A percentile compares a stretch with the other conserved stretches of the same genome.
phyloP scores from a whole-genome alignment of 1,139 yeast species.

The Yamadazyma sp. region DNA sequence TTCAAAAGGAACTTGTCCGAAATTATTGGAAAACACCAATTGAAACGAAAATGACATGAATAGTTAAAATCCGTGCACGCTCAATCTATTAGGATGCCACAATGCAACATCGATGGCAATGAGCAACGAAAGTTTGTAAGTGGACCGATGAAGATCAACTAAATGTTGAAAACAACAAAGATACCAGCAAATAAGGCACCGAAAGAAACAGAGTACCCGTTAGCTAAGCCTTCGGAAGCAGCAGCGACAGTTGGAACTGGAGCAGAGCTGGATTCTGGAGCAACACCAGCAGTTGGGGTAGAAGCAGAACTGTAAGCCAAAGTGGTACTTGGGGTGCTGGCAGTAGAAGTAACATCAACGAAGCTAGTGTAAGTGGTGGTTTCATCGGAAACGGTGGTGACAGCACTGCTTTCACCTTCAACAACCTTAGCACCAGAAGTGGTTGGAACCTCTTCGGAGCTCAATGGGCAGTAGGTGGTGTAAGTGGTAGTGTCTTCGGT shows the following conservation, averaged over 20 bases:
- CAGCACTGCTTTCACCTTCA: slow-evolving; percentile 22
- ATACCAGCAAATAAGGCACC: slow-evolving; percentile 23
- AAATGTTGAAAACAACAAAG: slow-evolving; percentile 16
- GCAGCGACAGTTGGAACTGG: slow-evolving; percentile 16
- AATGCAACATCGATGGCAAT: no score
- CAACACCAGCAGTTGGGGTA: slow-evolving; percentile 29
- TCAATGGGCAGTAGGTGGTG: slow-evolving; percentile 50
- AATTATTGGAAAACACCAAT: no score
- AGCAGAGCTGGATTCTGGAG: slow-evolving; percentile 6
- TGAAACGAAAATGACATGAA: neutral
- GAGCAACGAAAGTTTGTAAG: no score
- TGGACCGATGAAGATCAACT: slow-evolving; percentile 14
- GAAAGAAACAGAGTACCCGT: slow-evolving; percentile 18
- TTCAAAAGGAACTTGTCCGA: no score
- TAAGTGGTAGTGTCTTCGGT: slow-evolving; percentile 34
- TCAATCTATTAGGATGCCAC: neutral
- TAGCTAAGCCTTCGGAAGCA: slow-evolving; percentile 20
- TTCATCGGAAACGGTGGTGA: slow-evolving; percentile 22
- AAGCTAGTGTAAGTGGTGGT: slow-evolving; percentile 34
- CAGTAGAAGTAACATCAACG: slow-evolving; percentile 15
- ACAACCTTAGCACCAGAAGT: slow-evolving; percentile 19
- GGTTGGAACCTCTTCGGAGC: slow-evolving; percentile 14
- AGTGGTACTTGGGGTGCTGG: slow-evolving; percentile 28
- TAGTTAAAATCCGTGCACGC: neutral
- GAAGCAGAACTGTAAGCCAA: slow-evolving; percentile 30